These are phyloP conservation scores for Aspergillus sp. DNA, from an alignment of 2,329 filamentous ascomycete genomes.

Conservation along the genomic window DNA sequence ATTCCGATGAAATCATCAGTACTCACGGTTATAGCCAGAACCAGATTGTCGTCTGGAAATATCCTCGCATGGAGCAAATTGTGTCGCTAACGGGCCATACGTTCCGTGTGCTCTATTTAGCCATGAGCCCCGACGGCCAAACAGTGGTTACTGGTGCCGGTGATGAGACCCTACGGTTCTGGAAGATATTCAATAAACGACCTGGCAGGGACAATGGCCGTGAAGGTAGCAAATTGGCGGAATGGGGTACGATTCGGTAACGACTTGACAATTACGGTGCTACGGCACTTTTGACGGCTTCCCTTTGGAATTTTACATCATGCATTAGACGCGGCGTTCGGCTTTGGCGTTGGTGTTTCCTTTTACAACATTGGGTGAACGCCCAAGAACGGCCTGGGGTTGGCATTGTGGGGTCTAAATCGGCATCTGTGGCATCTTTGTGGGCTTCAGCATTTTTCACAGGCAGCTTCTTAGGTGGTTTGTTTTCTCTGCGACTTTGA, in stretches of 20 bases:
- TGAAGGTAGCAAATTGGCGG: slow-evolving; percentile 64
- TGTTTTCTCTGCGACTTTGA: slow-evolving; percentile 12
- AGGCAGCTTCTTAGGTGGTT: slow-evolving; percentile 18
- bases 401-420: slow-evolving; percentile 24
- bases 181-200: slow-evolving; percentile 90
- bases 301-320: slow-evolving; percentile 19
- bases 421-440: slow-evolving; percentile 32
- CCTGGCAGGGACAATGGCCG: slow-evolving; percentile 68
- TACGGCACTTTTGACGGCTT: slow-evolving; percentile 11
- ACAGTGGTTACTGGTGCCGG: slow-evolving; percentile 94
- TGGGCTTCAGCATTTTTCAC: slow-evolving; percentile 22
- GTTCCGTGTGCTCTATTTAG: slow-evolving; percentile 91
- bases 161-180: slow-evolving; percentile 93
- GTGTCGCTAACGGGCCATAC: slow-evolving; percentile 94
- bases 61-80: slow-evolving; percentile 96
- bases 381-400: slow-evolving; percentile 26
- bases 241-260: slow-evolving; percentile 79
- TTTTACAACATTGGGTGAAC: slow-evolving; percentile 18
- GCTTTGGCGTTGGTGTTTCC: slow-evolving; percentile 22
- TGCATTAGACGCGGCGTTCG: slow-evolving; percentile 39
- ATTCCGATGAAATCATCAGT: slow-evolving; percentile 94
- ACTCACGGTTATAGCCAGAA: slow-evolving; percentile 98
- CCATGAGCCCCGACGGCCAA: slow-evolving; percentile 94
- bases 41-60: slow-evolving; percentile 99
- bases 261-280: slow-evolving; percentile 15